A percentile compares a stretch with the other conserved stretches of the same genome.
These are phyloP conservation scores for Claviceps purpurea DNA, from an alignment of 2,329 filamentous ascomycete species.

Conservation along the genomic window DNA sequence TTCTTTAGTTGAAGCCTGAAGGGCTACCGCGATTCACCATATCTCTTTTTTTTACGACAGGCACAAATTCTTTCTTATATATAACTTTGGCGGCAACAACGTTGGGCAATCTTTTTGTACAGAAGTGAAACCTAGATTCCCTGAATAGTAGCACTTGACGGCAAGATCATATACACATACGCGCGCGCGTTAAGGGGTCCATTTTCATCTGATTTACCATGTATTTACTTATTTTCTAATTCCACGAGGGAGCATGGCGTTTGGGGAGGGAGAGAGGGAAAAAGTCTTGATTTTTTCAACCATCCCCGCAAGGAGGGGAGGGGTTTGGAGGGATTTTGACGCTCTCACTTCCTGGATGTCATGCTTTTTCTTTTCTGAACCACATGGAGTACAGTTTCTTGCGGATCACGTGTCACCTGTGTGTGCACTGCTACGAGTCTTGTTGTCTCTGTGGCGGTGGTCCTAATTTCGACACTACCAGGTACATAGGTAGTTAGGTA, in stretches of 20 bases:
- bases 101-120: slow-evolving; percentile 19
- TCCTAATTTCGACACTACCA: too few relatives aligned
- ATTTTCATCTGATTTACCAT: slow-evolving; percentile 6
- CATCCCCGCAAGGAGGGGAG: too few relatives aligned
- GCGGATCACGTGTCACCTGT: too few relatives aligned
- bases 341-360: not conserved
- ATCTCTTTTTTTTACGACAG: slow-evolving; percentile 9
- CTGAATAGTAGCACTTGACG: slow-evolving; percentile 11
- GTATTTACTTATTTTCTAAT: slow-evolving; percentile 2
- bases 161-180: slow-evolving; percentile 10
- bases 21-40: slow-evolving; percentile 20
- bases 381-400: too few relatives aligned
- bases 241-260: not conserved
- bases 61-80: not conserved
- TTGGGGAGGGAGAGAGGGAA: not conserved
- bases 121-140: slow-evolving; percentile 11
- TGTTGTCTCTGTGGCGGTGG: too few relatives aligned
- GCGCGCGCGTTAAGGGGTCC: slow-evolving; percentile 8
- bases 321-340: too few relatives aligned
- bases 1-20: slow-evolving; percentile 25
- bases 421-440: too few relatives aligned
- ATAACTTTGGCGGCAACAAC: slow-evolving; percentile 6
- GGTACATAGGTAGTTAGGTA: too few relatives aligned
- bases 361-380: not conserved
- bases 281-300: too few relatives aligned